Evolutionary conservation across 352 stramenopile species (phyloP).

Genomic region (Phytophthora sp.): DNA sequence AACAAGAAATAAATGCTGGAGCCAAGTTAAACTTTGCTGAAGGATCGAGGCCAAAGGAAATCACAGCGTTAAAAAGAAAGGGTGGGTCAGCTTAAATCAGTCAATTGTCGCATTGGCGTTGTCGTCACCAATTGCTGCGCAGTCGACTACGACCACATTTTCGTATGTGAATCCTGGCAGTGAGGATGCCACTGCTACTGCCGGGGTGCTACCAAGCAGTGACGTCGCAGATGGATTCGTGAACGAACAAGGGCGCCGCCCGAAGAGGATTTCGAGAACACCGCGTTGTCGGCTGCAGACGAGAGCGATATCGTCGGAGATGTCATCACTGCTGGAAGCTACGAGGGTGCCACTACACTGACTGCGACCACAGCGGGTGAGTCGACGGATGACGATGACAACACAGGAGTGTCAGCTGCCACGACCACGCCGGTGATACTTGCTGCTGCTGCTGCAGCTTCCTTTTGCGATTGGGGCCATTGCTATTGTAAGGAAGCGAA

Average conservation of each 20-base stretch:
- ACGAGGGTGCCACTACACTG: constrained; percentile 3
- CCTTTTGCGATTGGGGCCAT: constrained; percentile 18
- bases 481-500: constrained; percentile 12
- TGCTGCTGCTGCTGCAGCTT: constrained; percentile 16
- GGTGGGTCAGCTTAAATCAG: too few relatives aligned
- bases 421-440: constrained; percentile 5
- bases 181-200: neutral
- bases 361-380: neutral
- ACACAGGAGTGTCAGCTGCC: neutral
- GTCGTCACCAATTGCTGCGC: neutral
- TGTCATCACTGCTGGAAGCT: constrained; percentile 15
- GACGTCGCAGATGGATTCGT: constrained; percentile 5
- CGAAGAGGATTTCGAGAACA: constrained; percentile 27
- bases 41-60: too few relatives aligned
- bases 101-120: constrained; percentile 6
- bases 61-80: too few relatives aligned
- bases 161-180: neutral
- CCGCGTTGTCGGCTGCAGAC: constrained; percentile 10
- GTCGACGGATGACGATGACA: neutral
- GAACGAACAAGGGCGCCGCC: constrained; percentile 9
- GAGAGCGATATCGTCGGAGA: constrained; percentile 12
- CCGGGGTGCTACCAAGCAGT: constrained; percentile 9
- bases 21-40: too few relatives aligned
- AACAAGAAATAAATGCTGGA: too few relatives aligned
- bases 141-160: too few relatives aligned